Percentiles rank a stretch among this genome's conserved stretches.
Evolutionary conservation across 2,329 filamentous ascomycete species (phyloP).

Genomic region (Zymoseptoria ardabiliae): DNA sequence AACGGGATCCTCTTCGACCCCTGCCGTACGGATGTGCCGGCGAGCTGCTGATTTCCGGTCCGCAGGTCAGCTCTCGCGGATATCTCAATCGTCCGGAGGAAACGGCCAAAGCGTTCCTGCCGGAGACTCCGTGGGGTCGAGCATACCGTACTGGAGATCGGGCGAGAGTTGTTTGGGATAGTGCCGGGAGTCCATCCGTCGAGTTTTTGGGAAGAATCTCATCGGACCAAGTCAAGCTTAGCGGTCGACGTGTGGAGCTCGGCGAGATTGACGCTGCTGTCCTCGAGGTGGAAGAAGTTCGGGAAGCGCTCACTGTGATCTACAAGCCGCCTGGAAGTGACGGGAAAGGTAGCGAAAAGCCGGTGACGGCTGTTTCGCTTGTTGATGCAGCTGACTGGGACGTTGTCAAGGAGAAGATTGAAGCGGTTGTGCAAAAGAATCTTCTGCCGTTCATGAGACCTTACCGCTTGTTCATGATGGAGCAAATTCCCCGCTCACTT

Average conservation of each 20-base stretch:
- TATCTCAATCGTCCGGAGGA: slow-evolving; percentile 12
- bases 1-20: background rate
- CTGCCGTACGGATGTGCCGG: slow-evolving; percentile 10
- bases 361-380: slow-evolving; percentile 4
- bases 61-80: slow-evolving; percentile 12
- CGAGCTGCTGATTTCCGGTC: slow-evolving; percentile 10
- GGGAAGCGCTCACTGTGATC: slow-evolving; percentile 3
- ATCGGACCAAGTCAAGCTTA: slow-evolving; percentile 9
- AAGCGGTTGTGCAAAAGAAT: background rate
- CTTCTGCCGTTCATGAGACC: slow-evolving; percentile 6
- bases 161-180: slow-evolving; percentile 4
- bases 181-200: slow-evolving; percentile 5
- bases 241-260: slow-evolving; percentile 7
- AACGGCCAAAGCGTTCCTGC: slow-evolving; percentile 7
- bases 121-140: background rate
- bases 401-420: background rate
- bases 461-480: slow-evolving; percentile 1
- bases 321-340: background rate
- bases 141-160: slow-evolving; percentile 8
- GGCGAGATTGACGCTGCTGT: slow-evolving; percentile 7
- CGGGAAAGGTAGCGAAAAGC: slow-evolving; percentile 9
- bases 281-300: slow-evolving; percentile 1
- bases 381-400: background rate
- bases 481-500: slow-evolving; percentile 4
- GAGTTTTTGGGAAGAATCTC: slow-evolving; percentile 12